These are phyloP conservation scores for Aechmea fasciata DNA, from an alignment of 176 grass and related monocot genomes.

Conservation along the genomic window DNA sequence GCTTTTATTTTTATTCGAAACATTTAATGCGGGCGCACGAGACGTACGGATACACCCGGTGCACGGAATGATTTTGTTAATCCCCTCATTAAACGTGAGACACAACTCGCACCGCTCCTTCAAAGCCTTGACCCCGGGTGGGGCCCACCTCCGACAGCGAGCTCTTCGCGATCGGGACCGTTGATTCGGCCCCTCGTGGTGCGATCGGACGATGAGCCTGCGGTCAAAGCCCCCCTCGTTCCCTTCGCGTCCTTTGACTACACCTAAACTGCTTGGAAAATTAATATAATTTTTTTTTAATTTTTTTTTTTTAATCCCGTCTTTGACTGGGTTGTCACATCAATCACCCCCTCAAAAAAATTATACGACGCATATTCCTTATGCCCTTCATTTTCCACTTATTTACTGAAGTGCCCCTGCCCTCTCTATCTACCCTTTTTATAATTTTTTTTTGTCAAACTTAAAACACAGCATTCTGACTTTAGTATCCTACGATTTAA, in stretches of 20 bases:
- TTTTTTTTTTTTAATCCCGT: neutral
- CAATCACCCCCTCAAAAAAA: neutral
- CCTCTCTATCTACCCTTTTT: too few relatives aligned
- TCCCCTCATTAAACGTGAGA: too few relatives aligned
- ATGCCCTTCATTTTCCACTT: neutral
- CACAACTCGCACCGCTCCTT: neutral
- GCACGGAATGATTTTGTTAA: too few relatives aligned
- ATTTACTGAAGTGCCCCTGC: neutral
- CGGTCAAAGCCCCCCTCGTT: conserved; percentile 20
- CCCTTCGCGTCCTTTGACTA: conserved; percentile 25
- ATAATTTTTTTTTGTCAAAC: too few relatives aligned
- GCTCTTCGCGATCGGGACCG: neutral
- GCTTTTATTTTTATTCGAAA: too few relatives aligned
- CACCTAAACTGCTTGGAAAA: conserved; percentile 26
- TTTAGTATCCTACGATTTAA: too few relatives aligned
- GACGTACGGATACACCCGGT: too few relatives aligned
- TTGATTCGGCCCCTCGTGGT: neutral
- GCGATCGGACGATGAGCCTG: conserved; percentile 1
- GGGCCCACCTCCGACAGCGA: neutral
- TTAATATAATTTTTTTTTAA: neutral
- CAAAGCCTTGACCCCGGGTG: neutral
- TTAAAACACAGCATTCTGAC: too few relatives aligned
- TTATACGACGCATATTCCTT: neutral
- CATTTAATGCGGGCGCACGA: too few relatives aligned
- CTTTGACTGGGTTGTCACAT: conserved; percentile 40